Conservation (phyloP, 2,329 filamentous ascomycete species). For the Fusarium clavum region DNA sequence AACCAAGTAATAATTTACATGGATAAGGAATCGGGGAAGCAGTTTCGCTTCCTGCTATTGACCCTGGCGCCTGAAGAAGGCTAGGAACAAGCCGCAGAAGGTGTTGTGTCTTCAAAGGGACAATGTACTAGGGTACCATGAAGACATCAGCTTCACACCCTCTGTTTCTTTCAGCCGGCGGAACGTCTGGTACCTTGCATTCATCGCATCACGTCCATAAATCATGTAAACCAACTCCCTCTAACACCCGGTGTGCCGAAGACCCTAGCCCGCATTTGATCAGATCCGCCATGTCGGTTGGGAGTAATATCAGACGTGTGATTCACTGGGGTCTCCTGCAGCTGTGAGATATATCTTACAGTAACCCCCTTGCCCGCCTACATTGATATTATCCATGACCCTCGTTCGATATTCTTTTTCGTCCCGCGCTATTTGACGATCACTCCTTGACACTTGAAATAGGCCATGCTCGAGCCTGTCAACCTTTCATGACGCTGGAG, state of each 20-base stretch:
- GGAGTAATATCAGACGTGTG: conserved; percentile 8
- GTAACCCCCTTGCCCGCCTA: conserved; percentile 9
- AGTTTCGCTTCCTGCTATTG: conserved; percentile 27
- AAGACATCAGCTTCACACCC: conserved; percentile 29
- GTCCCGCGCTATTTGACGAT: conserved; percentile 2
- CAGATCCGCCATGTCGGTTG: conserved; percentile 22
- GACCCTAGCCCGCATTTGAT: conserved; percentile 21
- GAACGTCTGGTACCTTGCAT: conserved; percentile 43
- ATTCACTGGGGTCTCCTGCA: conserved; percentile 26
- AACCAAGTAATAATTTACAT: conserved; percentile 9
- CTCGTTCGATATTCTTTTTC: neutral
- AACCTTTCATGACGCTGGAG: conserved; percentile 37
- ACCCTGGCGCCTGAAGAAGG: conserved; percentile 15
- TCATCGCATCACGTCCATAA: conserved; percentile 32
- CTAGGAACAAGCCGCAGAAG: conserved; percentile 30
- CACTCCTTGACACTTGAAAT: conserved; percentile 9
- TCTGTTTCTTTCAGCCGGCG: conserved; percentile 22
- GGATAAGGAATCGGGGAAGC: conserved; percentile 30
- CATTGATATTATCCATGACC: conserved; percentile 4
- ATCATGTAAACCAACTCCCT: conserved; percentile 22
- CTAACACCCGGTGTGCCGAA: conserved; percentile 23
- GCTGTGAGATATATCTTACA: conserved; percentile 38
- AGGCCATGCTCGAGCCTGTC: conserved; percentile 38
- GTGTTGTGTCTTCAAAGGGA: conserved; percentile 7
- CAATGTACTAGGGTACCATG: conserved; percentile 32